These are phyloP conservation scores for Asterella californica DNA, from an alignment of 225 moss, liverwort and hornwort genomes.

Conservation along the genomic window DNA sequence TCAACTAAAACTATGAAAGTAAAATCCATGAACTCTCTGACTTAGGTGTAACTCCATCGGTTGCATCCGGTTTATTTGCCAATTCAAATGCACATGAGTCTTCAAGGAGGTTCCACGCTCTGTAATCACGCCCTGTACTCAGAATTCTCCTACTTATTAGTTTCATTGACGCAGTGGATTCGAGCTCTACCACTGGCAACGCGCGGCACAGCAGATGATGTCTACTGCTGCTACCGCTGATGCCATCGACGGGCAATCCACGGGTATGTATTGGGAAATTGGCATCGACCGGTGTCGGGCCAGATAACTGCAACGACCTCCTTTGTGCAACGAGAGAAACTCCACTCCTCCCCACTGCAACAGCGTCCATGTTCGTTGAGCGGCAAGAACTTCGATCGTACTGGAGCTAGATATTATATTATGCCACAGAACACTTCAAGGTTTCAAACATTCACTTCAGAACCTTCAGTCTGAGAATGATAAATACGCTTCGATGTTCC, in stretches of 20 bases:
- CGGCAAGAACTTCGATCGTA: not conserved
- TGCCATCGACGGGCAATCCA: not conserved
- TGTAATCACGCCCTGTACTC: not conserved
- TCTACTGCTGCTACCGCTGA: not conserved
- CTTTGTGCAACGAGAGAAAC: not conserved
- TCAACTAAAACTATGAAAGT: not conserved
- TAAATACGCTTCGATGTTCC: too few species aligned
- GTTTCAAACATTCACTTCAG: too few species aligned
- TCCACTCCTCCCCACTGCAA: not conserved
- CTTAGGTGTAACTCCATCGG: too few species aligned
- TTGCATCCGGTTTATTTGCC: too few species aligned
- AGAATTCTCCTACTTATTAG: not conserved
- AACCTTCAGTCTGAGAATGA: too few species aligned
- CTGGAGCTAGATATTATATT: too few species aligned
- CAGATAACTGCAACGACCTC: not conserved
- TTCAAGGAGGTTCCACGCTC: too few species aligned
- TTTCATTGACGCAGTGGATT: not conserved
- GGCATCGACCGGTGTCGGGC: not conserved
- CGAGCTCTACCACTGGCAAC: not conserved
- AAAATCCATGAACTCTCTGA: not conserved
- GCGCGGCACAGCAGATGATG: not conserved
- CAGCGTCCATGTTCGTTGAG: slow-evolving; percentile 4
- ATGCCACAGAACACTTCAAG: too few species aligned
- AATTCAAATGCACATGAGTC: not conserved
- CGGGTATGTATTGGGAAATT: not conserved